These are phyloP conservation scores for Mimosa pudica DNA, from an alignment of 306 rosid species.

Conservation along the genomic window DNA sequence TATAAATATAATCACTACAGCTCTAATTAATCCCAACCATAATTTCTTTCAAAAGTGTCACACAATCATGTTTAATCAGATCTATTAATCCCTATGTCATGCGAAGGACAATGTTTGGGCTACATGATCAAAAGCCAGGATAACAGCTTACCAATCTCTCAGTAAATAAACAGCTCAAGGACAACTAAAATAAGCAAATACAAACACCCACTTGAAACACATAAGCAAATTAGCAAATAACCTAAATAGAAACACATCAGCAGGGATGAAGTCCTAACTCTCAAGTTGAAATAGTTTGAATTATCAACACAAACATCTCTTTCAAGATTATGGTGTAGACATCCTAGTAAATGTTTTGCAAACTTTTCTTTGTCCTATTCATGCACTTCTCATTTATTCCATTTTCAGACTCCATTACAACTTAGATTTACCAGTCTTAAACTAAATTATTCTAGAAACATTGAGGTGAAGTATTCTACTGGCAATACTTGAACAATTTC, in stretches of 20 bases:
- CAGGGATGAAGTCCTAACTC: neutral
- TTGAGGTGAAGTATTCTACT: slow-evolving; percentile 9
- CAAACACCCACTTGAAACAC: neutral
- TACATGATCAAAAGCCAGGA: neutral
- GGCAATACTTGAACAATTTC: slow-evolving; percentile 4
- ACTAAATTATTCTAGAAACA: slow-evolving; percentile 8
- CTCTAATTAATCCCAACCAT: slow-evolving; percentile 2
- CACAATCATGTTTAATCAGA: slow-evolving; percentile 6
- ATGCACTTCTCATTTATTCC: neutral
- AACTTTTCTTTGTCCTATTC: neutral
- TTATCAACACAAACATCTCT: neutral
- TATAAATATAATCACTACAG: neutral
- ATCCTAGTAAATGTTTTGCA: neutral
- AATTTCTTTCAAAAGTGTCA: neutral
- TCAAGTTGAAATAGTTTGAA: neutral
- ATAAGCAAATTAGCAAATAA: neutral
- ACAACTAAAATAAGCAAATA: neutral
- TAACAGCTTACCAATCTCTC: neutral
- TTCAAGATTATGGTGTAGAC: neutral
- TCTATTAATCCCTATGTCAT: neutral
- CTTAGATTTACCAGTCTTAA: slow-evolving; percentile 16
- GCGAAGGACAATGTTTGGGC: neutral
- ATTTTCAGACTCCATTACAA: neutral
- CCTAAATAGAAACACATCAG: slow-evolving; percentile 11
- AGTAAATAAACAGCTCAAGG: neutral